A percentile compares a stretch with the other conserved stretches of the same genome.
These are phyloP conservation scores for Penicillium roqueforti DNA, from an alignment of 495 filamentous ascomycete genomes.

Conservation along the genomic window DNA sequence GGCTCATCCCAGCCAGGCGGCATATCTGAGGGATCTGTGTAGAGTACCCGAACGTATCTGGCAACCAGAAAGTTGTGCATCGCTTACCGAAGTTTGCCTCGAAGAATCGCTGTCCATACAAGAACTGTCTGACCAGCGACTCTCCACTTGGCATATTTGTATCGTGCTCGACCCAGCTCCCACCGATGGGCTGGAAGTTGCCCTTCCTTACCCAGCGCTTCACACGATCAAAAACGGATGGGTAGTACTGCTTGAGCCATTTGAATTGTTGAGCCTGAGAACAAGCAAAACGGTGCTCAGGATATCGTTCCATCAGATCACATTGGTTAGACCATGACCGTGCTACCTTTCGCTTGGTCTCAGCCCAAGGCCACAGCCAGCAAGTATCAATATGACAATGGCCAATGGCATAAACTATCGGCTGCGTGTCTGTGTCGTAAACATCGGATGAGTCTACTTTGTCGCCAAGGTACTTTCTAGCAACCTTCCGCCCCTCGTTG, in stretches of 20 bases:
- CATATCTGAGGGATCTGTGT: constrained; percentile 91
- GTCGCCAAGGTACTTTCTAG: constrained; percentile 73
- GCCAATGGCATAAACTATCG: constrained; percentile 82
- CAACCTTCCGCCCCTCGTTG: constrained; percentile 72
- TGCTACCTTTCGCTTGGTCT: constrained; percentile 95
- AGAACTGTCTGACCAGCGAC: constrained; percentile 89
- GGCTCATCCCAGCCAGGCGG: constrained; percentile 84
- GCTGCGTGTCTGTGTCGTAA: constrained; percentile 67
- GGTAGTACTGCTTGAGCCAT: constrained; percentile 89
- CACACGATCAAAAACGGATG: constrained; percentile 80
- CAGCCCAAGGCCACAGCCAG: constrained; percentile 99
- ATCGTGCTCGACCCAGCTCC: constrained; percentile 98
- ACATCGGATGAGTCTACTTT: constrained; percentile 79
- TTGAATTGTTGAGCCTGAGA: constrained; percentile 98
- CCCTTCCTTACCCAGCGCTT: constrained; percentile 86
- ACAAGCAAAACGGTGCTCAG: constrained; percentile 85
- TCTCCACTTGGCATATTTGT: constrained; percentile 96
- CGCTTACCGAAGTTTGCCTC: constrained; percentile 89
- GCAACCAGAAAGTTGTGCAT: constrained; percentile 90
- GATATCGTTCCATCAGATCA: constrained; percentile 88
- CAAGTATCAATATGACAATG: constrained; percentile 98
- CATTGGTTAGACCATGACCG: constrained; percentile 96
- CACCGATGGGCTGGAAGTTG: constrained; percentile 89
- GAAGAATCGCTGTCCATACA: constrained; percentile 92
- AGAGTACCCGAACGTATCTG: constrained; percentile 97